Conservation (phyloP, 73 alveolate genomes). For the Paramecium sonneborni region DNA sequence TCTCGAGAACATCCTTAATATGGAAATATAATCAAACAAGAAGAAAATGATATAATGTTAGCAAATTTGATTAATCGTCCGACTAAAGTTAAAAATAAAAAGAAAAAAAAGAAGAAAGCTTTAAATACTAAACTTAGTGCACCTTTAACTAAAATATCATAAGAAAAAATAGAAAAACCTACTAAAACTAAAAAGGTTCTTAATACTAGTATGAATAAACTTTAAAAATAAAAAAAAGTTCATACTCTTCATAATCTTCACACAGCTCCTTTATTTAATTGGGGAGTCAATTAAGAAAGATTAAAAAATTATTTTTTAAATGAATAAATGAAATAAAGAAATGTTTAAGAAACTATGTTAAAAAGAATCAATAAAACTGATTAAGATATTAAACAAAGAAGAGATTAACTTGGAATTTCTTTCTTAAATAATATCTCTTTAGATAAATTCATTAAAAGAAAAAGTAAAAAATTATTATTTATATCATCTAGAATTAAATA, state of each 20-base stretch:
- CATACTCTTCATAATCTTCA: not conserved
- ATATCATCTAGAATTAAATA: conserved; percentile 32
- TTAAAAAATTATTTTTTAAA: not conserved
- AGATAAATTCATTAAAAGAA: not conserved
- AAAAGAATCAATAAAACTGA: not conserved
- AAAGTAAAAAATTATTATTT: not conserved
- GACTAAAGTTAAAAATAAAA: not conserved
- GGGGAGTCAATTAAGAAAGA: conserved; percentile 54
- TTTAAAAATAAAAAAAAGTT: not conserved
- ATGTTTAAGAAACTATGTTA: not conserved
- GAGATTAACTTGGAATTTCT: conserved; percentile 37
- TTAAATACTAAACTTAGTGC: not conserved
- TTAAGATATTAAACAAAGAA: not conserved
- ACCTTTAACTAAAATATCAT: not conserved
- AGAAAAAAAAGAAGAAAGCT: conserved; percentile 20
- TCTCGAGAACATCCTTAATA: conserved; percentile 22
- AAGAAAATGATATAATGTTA: conserved; percentile 10
- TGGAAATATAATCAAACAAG: not conserved
- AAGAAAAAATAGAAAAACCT: not conserved
- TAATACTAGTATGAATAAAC: not conserved
- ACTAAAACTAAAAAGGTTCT: not conserved
- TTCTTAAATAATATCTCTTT: not conserved
- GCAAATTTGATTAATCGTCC: not conserved
- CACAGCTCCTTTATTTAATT: not conserved
- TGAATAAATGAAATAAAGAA: not conserved